phyloP scores from a whole-genome alignment of 768 basidiomycete species.

The Boletus huronensis region DNA sequence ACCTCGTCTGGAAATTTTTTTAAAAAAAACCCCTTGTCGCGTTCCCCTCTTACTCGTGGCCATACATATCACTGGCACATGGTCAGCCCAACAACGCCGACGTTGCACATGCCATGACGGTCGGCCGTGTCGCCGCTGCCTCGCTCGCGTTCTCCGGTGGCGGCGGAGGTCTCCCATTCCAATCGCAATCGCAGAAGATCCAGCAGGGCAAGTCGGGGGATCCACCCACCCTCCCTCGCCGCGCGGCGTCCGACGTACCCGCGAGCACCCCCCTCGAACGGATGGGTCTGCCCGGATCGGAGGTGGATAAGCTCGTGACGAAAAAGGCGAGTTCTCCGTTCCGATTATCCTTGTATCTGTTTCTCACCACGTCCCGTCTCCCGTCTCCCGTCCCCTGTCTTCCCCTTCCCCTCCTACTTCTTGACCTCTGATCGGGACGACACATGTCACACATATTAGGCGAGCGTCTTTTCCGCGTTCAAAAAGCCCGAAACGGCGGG shows the following conservation, averaged over 20 bases:
- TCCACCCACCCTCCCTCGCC: constrained; percentile 1
- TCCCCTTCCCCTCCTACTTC: no score
- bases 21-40: background rate
- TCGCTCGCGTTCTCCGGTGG: constrained; percentile 42
- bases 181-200: background rate
- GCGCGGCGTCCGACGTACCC: background rate
- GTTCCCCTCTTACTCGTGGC: no score
- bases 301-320: constrained; percentile 27
- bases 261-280: background rate
- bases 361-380: no score
- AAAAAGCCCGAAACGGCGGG: constrained; percentile 39
- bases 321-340: constrained; percentile 26
- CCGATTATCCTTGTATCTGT: no score
- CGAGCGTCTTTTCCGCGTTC: constrained; percentile 22
- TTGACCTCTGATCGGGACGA: no score
- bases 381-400: no score
- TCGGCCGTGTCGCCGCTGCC: constrained; percentile 56
- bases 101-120: constrained; percentile 33
- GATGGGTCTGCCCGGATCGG: constrained; percentile 11
- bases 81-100: constrained; percentile 33
- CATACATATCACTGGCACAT: no score
- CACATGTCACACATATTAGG: constrained; percentile 2
- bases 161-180: background rate
- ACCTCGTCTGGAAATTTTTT: no score
- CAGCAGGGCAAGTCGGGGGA: background rate